Base-by-base conservation (phyloP, 306 rosid species). In the Lathyrus sativus region DNA sequence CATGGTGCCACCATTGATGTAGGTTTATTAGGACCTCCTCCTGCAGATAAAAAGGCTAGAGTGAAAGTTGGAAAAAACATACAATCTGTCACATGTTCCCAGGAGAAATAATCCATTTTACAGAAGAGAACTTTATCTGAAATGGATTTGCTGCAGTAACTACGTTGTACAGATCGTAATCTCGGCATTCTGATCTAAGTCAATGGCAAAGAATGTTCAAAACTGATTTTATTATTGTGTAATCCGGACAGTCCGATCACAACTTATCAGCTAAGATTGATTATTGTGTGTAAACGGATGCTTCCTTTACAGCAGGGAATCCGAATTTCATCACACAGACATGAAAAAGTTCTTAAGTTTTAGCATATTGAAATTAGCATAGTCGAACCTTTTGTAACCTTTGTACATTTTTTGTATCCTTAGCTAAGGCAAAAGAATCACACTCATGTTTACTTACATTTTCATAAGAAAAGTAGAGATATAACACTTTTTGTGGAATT, bases 11-110 rank as follows among this genome's bases (percentile, higher is more conserved):
- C 79, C 66, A 75, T 85, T 22, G 84, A 93, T 69, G 28, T 80
- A 59, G 72, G 80, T 33, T 68, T 67, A 18, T 79, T 90, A 70
- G 97, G 99, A 37, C 80, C 88, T 61, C 92, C 91, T 19, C 95
- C 96, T 33, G 80, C 56, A 0, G 92, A 90, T 51, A 79, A 67
- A 71, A 81, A 66, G 62, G 79, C 69, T 61, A 81, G 45, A 42
- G 69, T 65, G 66, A 80, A 78, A 37, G 57, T 61, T 57, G 62
- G 76, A 72, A 85, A 78, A 68, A 49, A 44, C 69, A 12, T 53
- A 50, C 81, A 61, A 53, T 63, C 53, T 79, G 68, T 80, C 85
- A 14, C 78, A 73, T 51, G 81, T 76, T 78, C 63, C 75, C 45
- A 48, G 63, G 77, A 75, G 80, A 76, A 64, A 62, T 66, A 62